Evolutionary conservation across 1,284 basidiomycete genomes (phyloP).

Genomic region (Melampsora medusae): DNA sequence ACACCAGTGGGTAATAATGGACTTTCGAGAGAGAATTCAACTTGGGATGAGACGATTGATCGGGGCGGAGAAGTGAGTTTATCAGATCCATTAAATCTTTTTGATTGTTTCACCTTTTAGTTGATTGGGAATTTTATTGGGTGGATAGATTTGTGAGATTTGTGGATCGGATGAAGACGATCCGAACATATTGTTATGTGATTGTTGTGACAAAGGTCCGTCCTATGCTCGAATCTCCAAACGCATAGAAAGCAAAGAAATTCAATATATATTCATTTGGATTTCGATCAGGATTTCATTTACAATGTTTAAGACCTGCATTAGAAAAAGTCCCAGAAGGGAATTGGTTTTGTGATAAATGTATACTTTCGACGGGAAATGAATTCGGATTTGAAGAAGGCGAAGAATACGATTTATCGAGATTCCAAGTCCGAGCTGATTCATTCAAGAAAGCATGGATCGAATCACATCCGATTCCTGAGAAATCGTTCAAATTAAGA

Average conservation of each 20-base stretch:
- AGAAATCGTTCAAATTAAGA: constrained; percentile 31
- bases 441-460: constrained; percentile 86
- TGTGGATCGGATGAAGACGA: constrained; percentile 79
- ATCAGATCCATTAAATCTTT: neutral
- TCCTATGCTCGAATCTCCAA: too few relatives aligned
- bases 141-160: constrained; percentile 72
- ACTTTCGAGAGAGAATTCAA: neutral
- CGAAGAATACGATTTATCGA: constrained; percentile 86
- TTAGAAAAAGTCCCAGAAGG: constrained; percentile 78
- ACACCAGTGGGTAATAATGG: neutral
- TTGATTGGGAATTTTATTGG: neutral
- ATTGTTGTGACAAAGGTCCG: constrained; percentile 92
- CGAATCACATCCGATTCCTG: constrained; percentile 33
- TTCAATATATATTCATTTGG: too few relatives aligned
- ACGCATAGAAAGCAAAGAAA: too few relatives aligned
- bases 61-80: constrained; percentile 42
- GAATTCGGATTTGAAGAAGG: constrained; percentile 99
- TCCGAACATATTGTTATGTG: constrained; percentile 89
- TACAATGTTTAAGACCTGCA: constrained; percentile 91
- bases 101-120: neutral
- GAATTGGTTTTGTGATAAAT: constrained; percentile 88
- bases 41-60: constrained; percentile 13
- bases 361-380: constrained; percentile 87
- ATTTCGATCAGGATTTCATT: constrained; percentile 72
- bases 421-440: constrained; percentile 84